Percentiles rank a stretch among this genome's conserved stretches.
These are phyloP conservation scores for Aspergillus clavatus DNA, from an alignment of 2,329 filamentous ascomycete species.

Conservation along the genomic window DNA sequence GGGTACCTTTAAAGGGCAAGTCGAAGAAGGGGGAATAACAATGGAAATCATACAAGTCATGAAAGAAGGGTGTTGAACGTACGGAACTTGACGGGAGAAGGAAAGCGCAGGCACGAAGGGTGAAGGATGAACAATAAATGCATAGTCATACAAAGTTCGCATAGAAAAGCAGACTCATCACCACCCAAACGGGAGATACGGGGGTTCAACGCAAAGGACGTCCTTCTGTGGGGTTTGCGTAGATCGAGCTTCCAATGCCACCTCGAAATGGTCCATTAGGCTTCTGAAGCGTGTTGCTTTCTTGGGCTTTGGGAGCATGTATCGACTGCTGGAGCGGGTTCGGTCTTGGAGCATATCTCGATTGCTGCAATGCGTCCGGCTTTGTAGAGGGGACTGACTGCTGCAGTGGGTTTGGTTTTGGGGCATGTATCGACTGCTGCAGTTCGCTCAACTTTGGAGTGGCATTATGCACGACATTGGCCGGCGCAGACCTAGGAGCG, in stretches of 20 bases:
- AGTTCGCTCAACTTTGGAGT: not conserved
- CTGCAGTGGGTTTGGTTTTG: conserved; percentile 4
- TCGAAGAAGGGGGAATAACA: too few relatives aligned
- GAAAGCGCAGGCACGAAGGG: not conserved
- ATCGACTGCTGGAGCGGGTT: conserved; percentile 6
- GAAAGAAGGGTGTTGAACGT: not conserved
- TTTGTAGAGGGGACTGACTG: not conserved
- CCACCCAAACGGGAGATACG: not conserved
- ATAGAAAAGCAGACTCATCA: not conserved
- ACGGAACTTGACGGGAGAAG: not conserved
- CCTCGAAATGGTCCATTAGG: not conserved
- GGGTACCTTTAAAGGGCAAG: too few relatives aligned
- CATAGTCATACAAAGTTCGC: not conserved
- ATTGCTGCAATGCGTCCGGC: not conserved
- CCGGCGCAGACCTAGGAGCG: not conserved
- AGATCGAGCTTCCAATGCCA: conserved; percentile 11
- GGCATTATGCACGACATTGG: not conserved
- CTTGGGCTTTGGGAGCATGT: conserved; percentile 6
- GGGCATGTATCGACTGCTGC: not conserved
- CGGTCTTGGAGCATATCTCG: not conserved
- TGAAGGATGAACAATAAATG: not conserved
- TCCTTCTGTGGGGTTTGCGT: conserved; percentile 2
- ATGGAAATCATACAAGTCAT: not conserved
- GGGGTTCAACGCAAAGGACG: not conserved
- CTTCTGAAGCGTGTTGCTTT: not conserved